Conservation (phyloP, 148 eudicot genomes). For the Beta vulgaris region DNA sequence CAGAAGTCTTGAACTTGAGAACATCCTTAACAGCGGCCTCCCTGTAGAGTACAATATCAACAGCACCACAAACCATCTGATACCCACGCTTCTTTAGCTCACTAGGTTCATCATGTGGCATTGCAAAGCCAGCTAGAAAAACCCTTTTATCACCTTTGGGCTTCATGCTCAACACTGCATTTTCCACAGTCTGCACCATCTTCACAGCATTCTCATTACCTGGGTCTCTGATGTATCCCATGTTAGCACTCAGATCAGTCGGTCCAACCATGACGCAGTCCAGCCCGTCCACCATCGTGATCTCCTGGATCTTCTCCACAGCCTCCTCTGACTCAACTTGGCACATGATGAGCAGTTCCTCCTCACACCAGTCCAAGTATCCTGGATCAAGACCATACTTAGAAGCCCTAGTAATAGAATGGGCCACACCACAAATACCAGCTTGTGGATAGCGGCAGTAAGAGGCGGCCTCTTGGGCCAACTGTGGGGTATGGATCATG, state of each 20-base stretch:
- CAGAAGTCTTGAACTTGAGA: slow-evolving; percentile 40
- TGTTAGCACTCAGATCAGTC: slow-evolving; percentile 69
- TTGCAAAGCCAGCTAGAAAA: slow-evolving; percentile 63
- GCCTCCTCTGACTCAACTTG: slow-evolving; percentile 69
- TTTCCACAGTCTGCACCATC: slow-evolving; percentile 49
- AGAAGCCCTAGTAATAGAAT: slow-evolving; percentile 61
- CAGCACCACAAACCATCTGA: slow-evolving; percentile 68
- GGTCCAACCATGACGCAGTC: slow-evolving; percentile 76
- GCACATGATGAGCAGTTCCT: slow-evolving; percentile 72
- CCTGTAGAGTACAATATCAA: slow-evolving; percentile 63
- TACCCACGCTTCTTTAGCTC: slow-evolving; percentile 60
- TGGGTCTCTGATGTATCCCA: slow-evolving; percentile 72
- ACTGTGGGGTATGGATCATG: slow-evolving; percentile 49
- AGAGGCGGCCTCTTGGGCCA: slow-evolving; percentile 59
- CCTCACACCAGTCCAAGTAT: slow-evolving; percentile 56
- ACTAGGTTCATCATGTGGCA: slow-evolving; percentile 59
- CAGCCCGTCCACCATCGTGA: slow-evolving; percentile 66
- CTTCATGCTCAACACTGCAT: slow-evolving; percentile 39
- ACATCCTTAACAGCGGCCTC: slow-evolving; percentile 69
- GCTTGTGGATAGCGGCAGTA: slow-evolving; percentile 59
- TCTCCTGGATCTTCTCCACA: slow-evolving; percentile 51
- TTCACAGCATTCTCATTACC: slow-evolving; percentile 59
- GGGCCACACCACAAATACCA: slow-evolving; percentile 74
- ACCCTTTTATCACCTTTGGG: slow-evolving; percentile 30
- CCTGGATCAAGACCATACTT: slow-evolving; percentile 51